A percentile compares a stretch with the other conserved stretches of the same genome.
Evolutionary conservation across 106 monocot species (phyloP).

Genomic region (Gastrodia elata): DNA sequence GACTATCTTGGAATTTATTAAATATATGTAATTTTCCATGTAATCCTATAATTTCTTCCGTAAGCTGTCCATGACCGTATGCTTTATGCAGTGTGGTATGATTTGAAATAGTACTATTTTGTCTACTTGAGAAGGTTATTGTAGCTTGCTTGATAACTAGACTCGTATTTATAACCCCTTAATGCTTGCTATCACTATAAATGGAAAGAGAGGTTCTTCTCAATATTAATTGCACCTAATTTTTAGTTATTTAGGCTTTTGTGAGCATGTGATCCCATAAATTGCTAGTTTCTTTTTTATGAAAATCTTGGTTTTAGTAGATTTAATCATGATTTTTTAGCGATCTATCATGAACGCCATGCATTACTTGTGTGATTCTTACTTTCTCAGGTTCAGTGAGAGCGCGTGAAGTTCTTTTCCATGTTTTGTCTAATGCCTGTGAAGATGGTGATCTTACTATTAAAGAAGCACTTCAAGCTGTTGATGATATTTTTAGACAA

Average conservation of each 20-base stretch:
- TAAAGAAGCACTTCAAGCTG: constrained; percentile 70
- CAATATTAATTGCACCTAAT: background rate
- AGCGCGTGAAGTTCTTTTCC: constrained; percentile 72
- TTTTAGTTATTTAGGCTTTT: background rate
- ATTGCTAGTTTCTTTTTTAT: background rate
- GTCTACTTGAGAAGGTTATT: no score
- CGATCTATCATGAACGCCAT: background rate
- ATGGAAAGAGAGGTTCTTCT: background rate
- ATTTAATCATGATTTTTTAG: background rate
- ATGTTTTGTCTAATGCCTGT: constrained; percentile 65
- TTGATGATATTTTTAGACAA: constrained; percentile 60
- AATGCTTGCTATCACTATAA: background rate
- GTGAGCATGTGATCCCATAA: background rate
- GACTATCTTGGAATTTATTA: background rate
- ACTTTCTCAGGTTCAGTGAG: constrained; percentile 54
- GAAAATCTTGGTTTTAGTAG: background rate
- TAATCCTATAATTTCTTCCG: no score
- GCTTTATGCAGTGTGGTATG: no score
- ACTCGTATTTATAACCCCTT: background rate
- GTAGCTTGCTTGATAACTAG: no score
- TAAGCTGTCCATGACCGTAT: no score
- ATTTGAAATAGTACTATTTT: no score
- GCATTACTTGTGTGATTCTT: background rate
- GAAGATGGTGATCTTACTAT: constrained; percentile 84
- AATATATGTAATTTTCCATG: background rate